Base-by-base conservation (phyloP, 768 basidiomycete genomes). In the Chiua virens region DNA sequence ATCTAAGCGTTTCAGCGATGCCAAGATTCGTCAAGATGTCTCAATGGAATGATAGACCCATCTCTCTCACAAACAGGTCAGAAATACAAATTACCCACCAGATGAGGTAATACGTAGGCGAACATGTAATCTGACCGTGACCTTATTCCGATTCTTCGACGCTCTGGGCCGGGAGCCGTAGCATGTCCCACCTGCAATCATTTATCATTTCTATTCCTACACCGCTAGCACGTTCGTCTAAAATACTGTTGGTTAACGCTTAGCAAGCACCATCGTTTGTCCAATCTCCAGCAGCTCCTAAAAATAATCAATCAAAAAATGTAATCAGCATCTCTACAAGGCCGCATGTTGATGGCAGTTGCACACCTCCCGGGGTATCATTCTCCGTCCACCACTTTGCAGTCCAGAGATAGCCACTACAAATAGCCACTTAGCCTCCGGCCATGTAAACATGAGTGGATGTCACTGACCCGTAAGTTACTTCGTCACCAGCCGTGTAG, bases 321-420 rank as follows among this genome's bases (percentile, higher is more conserved):
- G 42, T 37, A 17, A 30, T 30, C 30, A 30, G 30, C 6, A 30
- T 27, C 6, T 8, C 1, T 18, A 21, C 13, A 17, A 22, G 11
- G 14, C 4, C 3, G 4, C 17, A 15, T 28, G 28, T 28, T 30
- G 6, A 37, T 39, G 11, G 9, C 34, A 15, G 22, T 21, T 35
- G 41, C 66, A 40, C 56, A 72, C 74, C 70, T 54, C 72, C 65
- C 9, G 83, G 84, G 37, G 62, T 72, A 59, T 83, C 77, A 38
- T 72, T 74, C 62, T 86, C 68, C 17, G 81, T 78, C 83, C 85
- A 85, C 79, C 80, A 85, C 48, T 80, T 75, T 3, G 83, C 82
- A 13, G 75, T 77, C 74, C 73, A 78, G 38, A 73, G 63, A 52
- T 74, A 18, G 8, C 50, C 56, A 41, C 60, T 59, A 32, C 28